Base-by-base conservation (phyloP, 768 basidiomycete genomes). In the Sarcodon sp. region DNA sequence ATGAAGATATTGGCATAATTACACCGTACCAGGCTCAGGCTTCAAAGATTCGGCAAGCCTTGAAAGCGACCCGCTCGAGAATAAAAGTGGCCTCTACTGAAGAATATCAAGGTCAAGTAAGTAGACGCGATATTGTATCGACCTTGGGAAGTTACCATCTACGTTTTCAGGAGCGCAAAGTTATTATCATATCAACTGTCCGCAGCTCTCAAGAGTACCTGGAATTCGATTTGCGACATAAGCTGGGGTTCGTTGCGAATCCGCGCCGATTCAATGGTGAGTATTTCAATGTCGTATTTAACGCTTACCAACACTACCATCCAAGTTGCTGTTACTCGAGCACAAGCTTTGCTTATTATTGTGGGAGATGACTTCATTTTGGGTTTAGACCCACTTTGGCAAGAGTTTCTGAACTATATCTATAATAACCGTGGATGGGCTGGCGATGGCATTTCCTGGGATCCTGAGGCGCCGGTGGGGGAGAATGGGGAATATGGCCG, bases 351-450 rank as follows among this genome's bases (percentile, higher is more conserved):
- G 1, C 63, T 83, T 7, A 69, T 81, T 56, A 64, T 82, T 43
- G 59, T 83, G 21, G 80, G 80, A 3, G 73, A 82, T 51, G 76
- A 79, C 0, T 58, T 66, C 7, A 76, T 80, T 3, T 64, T 83
- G 0, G 73, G 72, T 7, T 66, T 81, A 1, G 80, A 83, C 51
- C 79, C 79, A 0, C 62, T 80, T 2, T 81, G 80, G 80, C 62
- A 79, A 3, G 58, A 63, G 0, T 80, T 80, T 64, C 57, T 83
- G 44, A 79, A 78, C 49, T 80, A 76, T 52, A 59, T 81, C n/a
- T 59, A 75, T 51, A 45, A 54, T 13, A 68, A 71, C 11, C 70
- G 71, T 2, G 80, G 78, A 0, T 82, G 79, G 75, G 66, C 57
- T 32, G 79, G 79, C 6, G 64, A 65, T 5, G 59, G 61, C 6